Base-by-base conservation (phyloP, 129 eudicot species). In the Oenanthe sinensis region DNA sequence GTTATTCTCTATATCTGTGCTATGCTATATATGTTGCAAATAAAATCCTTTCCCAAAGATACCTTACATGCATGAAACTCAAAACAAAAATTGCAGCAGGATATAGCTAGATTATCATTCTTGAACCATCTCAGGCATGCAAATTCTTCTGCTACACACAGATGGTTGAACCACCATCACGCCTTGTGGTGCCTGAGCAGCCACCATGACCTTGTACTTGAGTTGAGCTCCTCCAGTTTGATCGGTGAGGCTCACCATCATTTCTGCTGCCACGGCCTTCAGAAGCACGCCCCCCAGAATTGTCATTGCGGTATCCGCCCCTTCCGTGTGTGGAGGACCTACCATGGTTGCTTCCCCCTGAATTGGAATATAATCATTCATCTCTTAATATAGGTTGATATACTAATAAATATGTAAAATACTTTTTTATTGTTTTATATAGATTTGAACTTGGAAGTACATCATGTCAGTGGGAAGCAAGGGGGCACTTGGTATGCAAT, bases 231-330 rank as follows among this genome's bases (percentile, higher is more conserved):
- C 8, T 43, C 76, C 14, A 40, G 15, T 22, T 11, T 19, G 76
- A 72, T 72, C 33, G 4, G 6, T 15, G 37, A 43, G 76, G 37
- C 14, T 24, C 76, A 43, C 16, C 54, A 13, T 72, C 47, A 67
- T 67, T 67, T 9, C 76, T 72, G 17, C 37, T 12, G 36, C 76
- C 76, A 72, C 39, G 22, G 76, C 76, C 76, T 44, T 44, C 47
- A 24, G 8, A 8, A 44, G 4, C 76, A 43, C 22, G 39, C 20
- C 39, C 76, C 76, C 54, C 28, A 5, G 1, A 5, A n/a, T 47
- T 43, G 9, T 72, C 22, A 43, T 72, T 72, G 20, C 11, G 54
- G 33, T 22, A n/a, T n/a, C 22, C 39, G n/a, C 76, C 76, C 10
- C 39, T 72, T 43, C 39, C 54, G 17, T 9, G n/a, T 19, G n/a